Conservation (phyloP, 2,329 filamentous ascomycete genomes). For the Penicillium sp. region DNA sequence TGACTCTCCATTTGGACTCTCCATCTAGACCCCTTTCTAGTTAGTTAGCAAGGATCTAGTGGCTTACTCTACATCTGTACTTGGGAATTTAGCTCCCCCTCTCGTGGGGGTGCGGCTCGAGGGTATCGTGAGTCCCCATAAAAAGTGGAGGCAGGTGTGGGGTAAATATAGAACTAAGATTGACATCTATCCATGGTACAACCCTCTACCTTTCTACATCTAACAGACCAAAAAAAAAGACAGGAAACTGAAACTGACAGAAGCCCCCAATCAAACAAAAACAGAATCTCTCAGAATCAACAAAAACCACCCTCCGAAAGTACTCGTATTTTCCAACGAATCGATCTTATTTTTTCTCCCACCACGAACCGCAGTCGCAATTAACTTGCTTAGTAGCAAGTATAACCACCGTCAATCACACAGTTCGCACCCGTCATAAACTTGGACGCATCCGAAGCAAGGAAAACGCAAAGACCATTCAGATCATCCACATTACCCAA, state of each 20-base stretch:
- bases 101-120: neutral
- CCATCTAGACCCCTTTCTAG: neutral
- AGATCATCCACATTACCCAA: constrained; percentile 74
- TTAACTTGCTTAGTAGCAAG: constrained; percentile 22
- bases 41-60: neutral
- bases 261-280: neutral
- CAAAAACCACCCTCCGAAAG: neutral
- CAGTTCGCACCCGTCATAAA: constrained; percentile 77
- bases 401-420: constrained; percentile 75
- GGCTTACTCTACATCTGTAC: no score
- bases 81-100: neutral
- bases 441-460: constrained; percentile 77
- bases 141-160: constrained; percentile 4
- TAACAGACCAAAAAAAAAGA: neutral
- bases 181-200: constrained; percentile 8
- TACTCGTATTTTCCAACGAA: neutral
- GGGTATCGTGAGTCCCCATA: neutral
- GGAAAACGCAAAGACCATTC: constrained; percentile 78
- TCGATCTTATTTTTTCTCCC: neutral
- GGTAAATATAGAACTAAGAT: constrained; percentile 8
- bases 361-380: neutral
- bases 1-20: no score
- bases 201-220: constrained; percentile 6
- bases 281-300: neutral
- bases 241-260: neutral